Conservation (phyloP, 2,329 filamentous ascomycete species). For the Lasiodiplodia theobromae region DNA sequence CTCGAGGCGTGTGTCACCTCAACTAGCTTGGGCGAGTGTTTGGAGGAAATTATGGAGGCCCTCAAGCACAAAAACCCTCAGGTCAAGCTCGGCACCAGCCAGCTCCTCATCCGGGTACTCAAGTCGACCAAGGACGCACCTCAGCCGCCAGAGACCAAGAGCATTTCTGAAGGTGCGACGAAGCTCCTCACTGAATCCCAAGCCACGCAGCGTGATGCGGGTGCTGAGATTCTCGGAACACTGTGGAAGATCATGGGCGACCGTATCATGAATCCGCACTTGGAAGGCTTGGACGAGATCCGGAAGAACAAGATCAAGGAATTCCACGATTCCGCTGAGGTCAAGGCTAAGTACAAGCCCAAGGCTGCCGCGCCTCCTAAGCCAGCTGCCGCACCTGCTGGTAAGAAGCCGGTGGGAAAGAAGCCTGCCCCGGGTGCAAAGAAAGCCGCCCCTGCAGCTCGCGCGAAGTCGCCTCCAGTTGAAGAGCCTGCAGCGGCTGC, state of each 20-base stretch:
- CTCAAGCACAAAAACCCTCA: constrained; percentile 96
- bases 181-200: constrained; percentile 90
- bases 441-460: constrained; percentile 56
- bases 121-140: constrained; percentile 85
- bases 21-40: constrained; percentile 79
- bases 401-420: constrained; percentile 56
- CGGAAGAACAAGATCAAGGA: constrained; percentile 96
- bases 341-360: constrained; percentile 90
- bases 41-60: constrained; percentile 89
- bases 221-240: constrained; percentile 90
- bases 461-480: constrained; percentile 36
- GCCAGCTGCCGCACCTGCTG: constrained; percentile 59
- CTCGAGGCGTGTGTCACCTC: constrained; percentile 74
- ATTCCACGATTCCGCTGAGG: constrained; percentile 80
- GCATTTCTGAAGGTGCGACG: constrained; percentile 86
- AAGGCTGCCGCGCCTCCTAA: constrained; percentile 73
- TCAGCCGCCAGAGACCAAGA: constrained; percentile 79
- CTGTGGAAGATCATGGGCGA: constrained; percentile 99
- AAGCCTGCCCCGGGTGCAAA: constrained; percentile 60
- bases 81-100: constrained; percentile 93
- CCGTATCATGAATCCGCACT: constrained; percentile 88
- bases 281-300: constrained; percentile 94
- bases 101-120: constrained; percentile 88
- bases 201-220: constrained; percentile 83
- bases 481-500: constrained; percentile 61